Evolutionary conservation across 192 early-diverging fungal species (phyloP).

Genomic region (Jimgerdemannia flammicorona): DNA sequence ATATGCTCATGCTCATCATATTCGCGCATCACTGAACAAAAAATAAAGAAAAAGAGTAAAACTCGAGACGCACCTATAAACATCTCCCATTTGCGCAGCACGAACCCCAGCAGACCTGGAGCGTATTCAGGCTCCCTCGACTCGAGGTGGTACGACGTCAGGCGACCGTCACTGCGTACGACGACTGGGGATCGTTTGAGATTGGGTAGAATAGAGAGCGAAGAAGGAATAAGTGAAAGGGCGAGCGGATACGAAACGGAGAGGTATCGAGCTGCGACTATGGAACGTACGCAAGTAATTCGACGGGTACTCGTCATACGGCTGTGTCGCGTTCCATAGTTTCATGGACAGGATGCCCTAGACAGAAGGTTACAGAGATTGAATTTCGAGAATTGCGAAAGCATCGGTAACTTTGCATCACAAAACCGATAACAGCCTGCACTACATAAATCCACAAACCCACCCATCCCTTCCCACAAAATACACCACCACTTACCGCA

Average conservation of each 20-base stretch:
- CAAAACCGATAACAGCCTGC: too few species aligned
- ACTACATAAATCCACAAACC: too few species aligned
- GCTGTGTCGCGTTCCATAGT: not conserved
- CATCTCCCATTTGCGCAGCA: conserved; percentile 1
- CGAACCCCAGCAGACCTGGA: not conserved
- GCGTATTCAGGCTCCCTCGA: not conserved
- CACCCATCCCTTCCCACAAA: not conserved
- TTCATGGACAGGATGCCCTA: not conserved
- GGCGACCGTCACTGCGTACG: not conserved
- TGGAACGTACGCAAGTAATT: not conserved
- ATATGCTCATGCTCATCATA: too few species aligned
- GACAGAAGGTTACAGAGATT: too few species aligned
- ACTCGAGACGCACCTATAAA: not conserved
- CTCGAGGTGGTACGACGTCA: not conserved
- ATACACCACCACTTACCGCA: not conserved
- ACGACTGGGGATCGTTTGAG: not conserved
- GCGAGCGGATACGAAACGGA: not conserved
- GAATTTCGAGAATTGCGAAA: too few species aligned
- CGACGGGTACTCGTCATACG: not conserved
- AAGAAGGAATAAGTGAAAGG: not conserved
- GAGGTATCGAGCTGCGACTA: not conserved
- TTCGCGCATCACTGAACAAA: too few species aligned
- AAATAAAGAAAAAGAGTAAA: not conserved
- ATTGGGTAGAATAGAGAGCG: not conserved
- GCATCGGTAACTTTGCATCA: too few species aligned